Evolutionary conservation across 768 basidiomycete genomes (phyloP), one percentile per base, ranked within the genome.

Genomic region (Lactifluus echinatus): DNA sequence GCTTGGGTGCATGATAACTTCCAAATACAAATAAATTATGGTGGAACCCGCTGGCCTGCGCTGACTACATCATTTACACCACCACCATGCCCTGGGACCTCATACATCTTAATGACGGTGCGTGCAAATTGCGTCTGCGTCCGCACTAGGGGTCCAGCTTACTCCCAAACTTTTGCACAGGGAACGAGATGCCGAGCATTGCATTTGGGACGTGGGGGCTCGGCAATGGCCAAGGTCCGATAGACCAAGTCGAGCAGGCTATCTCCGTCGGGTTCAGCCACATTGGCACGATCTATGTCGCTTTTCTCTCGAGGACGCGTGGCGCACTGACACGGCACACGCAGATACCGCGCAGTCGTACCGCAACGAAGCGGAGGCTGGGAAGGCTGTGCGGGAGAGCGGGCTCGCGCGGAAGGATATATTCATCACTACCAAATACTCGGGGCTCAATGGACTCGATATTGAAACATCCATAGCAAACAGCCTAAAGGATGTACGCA

Each of bases 371-470:
- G 65, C 64, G 2, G 82, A 85, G 62, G 78, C 76, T 8, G 83
- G 82, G 2, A 65, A 64, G 37, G 81, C 66, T 8, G 64, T 68
- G 33, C 73, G 71, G 19, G 78, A 84, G 61, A 83, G 79, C 58
- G 82, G 83, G 1, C 72, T 83, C 4, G 64, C 73, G 36, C 76
- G 84, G n/a, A 55, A 72, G 14, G 79, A 84, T 1, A 61, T 86
- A 24, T 86, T 75, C 67, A 76, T 88, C 61, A 86, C 83, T 3
- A 85, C 84, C 29, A 85, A 85, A 64, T 84, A 76, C 63, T 81
- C 81, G 14, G 80, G 80, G 1, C 50, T 69, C 50, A 66, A 76
- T 50, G 78, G 76, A 2, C 67, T 81, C 52, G 77, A 78, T 57
- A 78, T 83, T 31, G 73, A 73, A 55, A 78, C 76, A 1, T 82